phyloP scores from a whole-genome alignment of 768 basidiomycete species.

The Suillus occidentalis region DNA sequence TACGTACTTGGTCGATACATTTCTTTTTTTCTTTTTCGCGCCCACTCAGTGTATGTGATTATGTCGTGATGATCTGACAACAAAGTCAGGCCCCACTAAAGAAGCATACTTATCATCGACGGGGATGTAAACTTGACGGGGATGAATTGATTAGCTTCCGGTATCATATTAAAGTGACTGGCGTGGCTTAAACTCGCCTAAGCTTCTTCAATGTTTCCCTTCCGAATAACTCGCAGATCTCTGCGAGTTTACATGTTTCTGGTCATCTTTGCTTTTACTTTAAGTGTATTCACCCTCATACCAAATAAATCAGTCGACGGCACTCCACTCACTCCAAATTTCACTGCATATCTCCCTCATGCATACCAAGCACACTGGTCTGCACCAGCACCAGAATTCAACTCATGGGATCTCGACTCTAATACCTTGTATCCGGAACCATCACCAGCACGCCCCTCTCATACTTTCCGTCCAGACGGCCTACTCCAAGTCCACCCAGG shows the following conservation, averaged over 20 bases:
- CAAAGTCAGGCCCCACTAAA: no score
- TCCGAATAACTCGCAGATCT: background rate
- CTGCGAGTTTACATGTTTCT: background rate
- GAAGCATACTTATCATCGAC: no score
- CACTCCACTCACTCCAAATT: background rate
- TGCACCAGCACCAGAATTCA: background rate
- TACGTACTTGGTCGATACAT: no score
- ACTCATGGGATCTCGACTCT: background rate
- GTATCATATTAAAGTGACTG: no score
- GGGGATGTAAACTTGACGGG: no score
- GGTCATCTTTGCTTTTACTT: background rate
- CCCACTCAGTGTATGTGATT: no score
- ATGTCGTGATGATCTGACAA: no score
- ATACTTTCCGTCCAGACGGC: constrained; percentile 31
- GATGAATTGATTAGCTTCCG: no score
- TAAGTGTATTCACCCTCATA: background rate
- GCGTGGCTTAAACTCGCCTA: no score
- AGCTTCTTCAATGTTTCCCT: background rate
- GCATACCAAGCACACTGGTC: background rate
- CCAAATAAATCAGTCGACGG: background rate
- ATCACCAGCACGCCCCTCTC: background rate
- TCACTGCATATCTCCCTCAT: background rate
- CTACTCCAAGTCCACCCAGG: constrained; percentile 37
- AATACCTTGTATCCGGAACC: background rate
- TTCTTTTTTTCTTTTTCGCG: no score